These are phyloP conservation scores for Nematodospora valgi DNA, from an alignment of 805 yeast species.

Conservation along the genomic window DNA sequence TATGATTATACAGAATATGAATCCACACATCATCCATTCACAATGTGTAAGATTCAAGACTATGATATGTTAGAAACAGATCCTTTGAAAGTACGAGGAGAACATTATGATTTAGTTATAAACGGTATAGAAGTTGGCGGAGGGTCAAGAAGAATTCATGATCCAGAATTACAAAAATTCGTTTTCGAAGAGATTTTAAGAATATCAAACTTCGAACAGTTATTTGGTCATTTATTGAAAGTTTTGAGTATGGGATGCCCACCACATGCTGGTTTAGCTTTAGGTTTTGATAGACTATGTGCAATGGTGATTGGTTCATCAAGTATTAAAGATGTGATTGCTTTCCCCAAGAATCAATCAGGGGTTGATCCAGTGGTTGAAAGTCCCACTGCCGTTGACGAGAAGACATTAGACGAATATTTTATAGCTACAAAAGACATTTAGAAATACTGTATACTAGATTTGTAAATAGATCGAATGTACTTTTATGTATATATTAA, in stretches of 20 bases:
- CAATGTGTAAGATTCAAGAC: constrained; percentile 80
- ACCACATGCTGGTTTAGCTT: constrained; percentile 96
- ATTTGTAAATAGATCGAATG: constrained; percentile 9
- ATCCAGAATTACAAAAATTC: constrained; percentile 69
- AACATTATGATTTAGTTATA: constrained; percentile 89
- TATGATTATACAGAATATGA: constrained; percentile 49
- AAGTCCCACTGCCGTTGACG: constrained; percentile 69
- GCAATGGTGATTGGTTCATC: constrained; percentile 80
- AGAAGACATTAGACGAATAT: constrained; percentile 52
- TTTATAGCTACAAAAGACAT: constrained; percentile 21
- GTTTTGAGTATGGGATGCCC: constrained; percentile 93
- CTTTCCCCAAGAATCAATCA: constrained; percentile 89
- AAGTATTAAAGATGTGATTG: constrained; percentile 88
- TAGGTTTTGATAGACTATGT: constrained; percentile 90
- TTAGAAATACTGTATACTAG: constrained; percentile 1
- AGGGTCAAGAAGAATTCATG: constrained; percentile 94
- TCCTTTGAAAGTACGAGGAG: constrained; percentile 74
- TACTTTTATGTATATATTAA: constrained; percentile 7
- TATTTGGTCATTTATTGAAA: constrained; percentile 81
- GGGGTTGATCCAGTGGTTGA: constrained; percentile 88
- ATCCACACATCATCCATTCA: constrained; percentile 96
- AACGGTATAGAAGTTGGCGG: constrained; percentile 98
- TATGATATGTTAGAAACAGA: constrained; percentile 49
- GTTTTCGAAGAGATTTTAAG: constrained; percentile 64
- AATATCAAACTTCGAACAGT: constrained; percentile 52